Evolutionary conservation across 129 eudicot genomes (phyloP).

Genomic region (Tagetes patula): DNA sequence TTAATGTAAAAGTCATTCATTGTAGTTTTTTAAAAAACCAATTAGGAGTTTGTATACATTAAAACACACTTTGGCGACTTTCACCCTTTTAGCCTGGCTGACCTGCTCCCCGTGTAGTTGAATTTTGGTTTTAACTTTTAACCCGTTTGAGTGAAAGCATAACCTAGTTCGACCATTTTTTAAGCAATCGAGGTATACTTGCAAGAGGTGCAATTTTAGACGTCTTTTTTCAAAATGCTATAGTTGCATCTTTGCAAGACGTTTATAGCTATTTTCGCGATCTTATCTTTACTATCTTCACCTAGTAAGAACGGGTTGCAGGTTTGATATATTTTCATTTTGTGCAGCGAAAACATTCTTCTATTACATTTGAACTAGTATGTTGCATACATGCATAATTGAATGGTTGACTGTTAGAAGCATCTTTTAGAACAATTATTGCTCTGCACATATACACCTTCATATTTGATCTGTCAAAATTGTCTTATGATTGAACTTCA

Average conservation of each 20-base stretch:
- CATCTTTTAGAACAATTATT: conserved; percentile 32
- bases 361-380: background rate
- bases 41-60: background rate
- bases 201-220: background rate
- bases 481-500: conserved; percentile 17
- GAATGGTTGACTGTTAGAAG: background rate
- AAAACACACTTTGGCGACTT: background rate
- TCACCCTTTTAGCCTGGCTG: background rate
- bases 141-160: background rate
- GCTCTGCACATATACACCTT: conserved; percentile 22
- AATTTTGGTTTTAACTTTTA: background rate
- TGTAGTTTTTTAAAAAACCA: background rate
- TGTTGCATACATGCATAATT: background rate
- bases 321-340: background rate
- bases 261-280: background rate
- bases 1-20: no score
- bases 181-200: background rate
- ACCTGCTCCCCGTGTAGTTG: background rate
- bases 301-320: background rate
- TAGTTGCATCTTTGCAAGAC: conserved; percentile 4
- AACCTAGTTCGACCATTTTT: background rate
- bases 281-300: background rate
- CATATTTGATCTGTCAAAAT: conserved; percentile 33
- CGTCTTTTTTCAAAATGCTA: background rate
- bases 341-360: background rate